Conservation (phyloP, 441 rosid genomes). For the Macaranga tanarius region DNA sequence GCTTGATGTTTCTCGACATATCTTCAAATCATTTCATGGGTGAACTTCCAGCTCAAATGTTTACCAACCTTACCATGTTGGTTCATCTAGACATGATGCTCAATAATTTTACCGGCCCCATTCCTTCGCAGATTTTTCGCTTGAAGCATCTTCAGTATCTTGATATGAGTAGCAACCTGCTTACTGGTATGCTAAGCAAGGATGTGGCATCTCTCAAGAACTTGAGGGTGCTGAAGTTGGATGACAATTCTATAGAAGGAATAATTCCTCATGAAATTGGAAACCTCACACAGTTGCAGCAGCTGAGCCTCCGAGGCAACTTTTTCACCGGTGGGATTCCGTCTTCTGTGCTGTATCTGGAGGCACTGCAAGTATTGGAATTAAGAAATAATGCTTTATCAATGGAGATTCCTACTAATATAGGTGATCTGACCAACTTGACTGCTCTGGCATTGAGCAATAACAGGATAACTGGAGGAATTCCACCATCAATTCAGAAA, state of each 20-base stretch:
- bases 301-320: slow-evolving; percentile 27
- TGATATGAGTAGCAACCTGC: slow-evolving; percentile 30
- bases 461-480: slow-evolving; percentile 31
- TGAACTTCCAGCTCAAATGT: slow-evolving; percentile 23
- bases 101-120: slow-evolving; percentile 29
- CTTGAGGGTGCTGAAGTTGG: slow-evolving; percentile 29
- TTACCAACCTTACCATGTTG: slow-evolving; percentile 31
- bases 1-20: slow-evolving; percentile 31
- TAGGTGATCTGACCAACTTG: slow-evolving; percentile 33
- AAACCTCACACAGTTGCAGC: slow-evolving; percentile 29
- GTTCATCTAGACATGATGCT: slow-evolving; percentile 30
- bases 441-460: slow-evolving; percentile 28
- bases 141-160: slow-evolving; percentile 31
- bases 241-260: slow-evolving; percentile 28
- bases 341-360: slow-evolving; percentile 18
- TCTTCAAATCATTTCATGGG: slow-evolving; percentile 26
- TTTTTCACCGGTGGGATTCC: slow-evolving; percentile 28
- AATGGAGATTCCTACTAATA: slow-evolving; percentile 30
- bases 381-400: slow-evolving; percentile 29
- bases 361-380: slow-evolving; percentile 25
- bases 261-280: slow-evolving; percentile 31
- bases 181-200: slow-evolving; percentile 16
- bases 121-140: slow-evolving; percentile 33
- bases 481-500: slow-evolving; percentile 28
- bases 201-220: slow-evolving; percentile 21